phyloP scores from a whole-genome alignment of 805 yeast genomes.

The Suhomyces faveliae region DNA sequence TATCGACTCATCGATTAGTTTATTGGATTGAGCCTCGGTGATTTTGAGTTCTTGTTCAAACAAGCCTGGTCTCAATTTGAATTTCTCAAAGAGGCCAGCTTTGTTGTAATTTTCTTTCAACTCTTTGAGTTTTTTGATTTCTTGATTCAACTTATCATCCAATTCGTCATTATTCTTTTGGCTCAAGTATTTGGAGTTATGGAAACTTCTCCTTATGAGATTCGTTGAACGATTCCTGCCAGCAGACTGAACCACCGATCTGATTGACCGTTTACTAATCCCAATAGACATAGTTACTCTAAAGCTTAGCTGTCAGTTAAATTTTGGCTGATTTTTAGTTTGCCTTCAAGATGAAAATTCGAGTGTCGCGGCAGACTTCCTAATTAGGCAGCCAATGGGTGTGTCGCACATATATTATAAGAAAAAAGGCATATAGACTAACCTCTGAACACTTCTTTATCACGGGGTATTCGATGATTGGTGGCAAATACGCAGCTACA shows the following conservation, averaged over 20 bases:
- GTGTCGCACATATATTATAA: background rate
- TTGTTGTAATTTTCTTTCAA: constrained; percentile 20
- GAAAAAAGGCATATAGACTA: background rate
- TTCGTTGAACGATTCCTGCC: background rate
- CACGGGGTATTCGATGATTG: constrained; percentile 13
- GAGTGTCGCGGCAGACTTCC: constrained; percentile 10
- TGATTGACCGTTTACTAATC: constrained; percentile 6
- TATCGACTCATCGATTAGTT: constrained; percentile 13
- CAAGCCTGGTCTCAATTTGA: constrained; percentile 21
- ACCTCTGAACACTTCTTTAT: constrained; percentile 6
- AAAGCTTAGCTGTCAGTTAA: background rate
- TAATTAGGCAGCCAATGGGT: constrained; percentile 8
- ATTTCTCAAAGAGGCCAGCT: constrained; percentile 25
- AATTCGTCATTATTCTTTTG: constrained; percentile 2
- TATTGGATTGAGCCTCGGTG: constrained; percentile 18
- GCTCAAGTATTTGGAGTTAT: constrained; percentile 1
- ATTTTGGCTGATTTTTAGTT: constrained; percentile 2
- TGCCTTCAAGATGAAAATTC: constrained; percentile 10
- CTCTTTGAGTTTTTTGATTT: constrained; percentile 22
- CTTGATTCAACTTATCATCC: constrained; percentile 15
- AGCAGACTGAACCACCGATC: constrained; percentile 4
- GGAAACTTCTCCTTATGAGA: constrained; percentile 5
- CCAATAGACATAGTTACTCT: background rate
- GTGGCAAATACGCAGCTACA: constrained; percentile 12
- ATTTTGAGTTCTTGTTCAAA: constrained; percentile 23